phyloP scores from a whole-genome alignment of 2,329 filamentous ascomycete species.

The Trichoderma oligosporum region DNA sequence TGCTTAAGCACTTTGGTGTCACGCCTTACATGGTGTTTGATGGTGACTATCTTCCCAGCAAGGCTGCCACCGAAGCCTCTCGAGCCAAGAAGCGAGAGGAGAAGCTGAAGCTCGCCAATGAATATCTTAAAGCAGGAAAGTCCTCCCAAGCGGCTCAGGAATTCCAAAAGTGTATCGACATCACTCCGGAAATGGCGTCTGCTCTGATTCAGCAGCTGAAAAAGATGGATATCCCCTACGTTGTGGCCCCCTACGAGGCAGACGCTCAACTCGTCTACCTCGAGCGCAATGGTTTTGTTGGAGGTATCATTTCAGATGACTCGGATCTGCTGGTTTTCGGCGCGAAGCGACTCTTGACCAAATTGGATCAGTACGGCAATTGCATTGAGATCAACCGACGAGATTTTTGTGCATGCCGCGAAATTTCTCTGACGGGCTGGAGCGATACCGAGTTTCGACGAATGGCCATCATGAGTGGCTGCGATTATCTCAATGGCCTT shows the following conservation, averaged over 20 bases:
- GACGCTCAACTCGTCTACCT: slow-evolving; percentile 96
- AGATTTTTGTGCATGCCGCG: slow-evolving; percentile 84
- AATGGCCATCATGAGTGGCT: slow-evolving; percentile 96
- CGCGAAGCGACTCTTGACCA: slow-evolving; percentile 83
- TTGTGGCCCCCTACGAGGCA: slow-evolving; percentile 96
- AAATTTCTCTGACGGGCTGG: slow-evolving; percentile 88
- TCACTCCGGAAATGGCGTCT: slow-evolving; percentile 93
- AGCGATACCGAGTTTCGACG: slow-evolving; percentile 83
- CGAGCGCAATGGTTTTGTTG: slow-evolving; percentile 76
- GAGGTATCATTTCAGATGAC: slow-evolving; percentile 91
- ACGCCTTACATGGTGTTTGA: slow-evolving; percentile 97
- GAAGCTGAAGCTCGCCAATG: slow-evolving; percentile 69
- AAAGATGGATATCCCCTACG: slow-evolving; percentile 70
- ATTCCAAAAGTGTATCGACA: slow-evolving; percentile 90
- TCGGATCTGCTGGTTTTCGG: slow-evolving; percentile 96
- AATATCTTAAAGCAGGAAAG: slow-evolving; percentile 78
- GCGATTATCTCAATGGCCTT: slow-evolving; percentile 88
- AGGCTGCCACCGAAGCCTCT: slow-evolving; percentile 78
- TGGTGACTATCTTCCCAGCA: slow-evolving; percentile 91
- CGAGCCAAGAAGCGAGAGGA: slow-evolving; percentile 73
- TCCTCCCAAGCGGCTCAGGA: slow-evolving; percentile 75
- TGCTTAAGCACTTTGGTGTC: slow-evolving; percentile 90
- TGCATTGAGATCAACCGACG: slow-evolving; percentile 87
- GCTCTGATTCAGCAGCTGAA: slow-evolving; percentile 90
- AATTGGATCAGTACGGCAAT: slow-evolving; percentile 89